Evolutionary conservation across 371 early-diverging fungal genomes (phyloP).

Genomic region (Mucor circinelloides): DNA sequence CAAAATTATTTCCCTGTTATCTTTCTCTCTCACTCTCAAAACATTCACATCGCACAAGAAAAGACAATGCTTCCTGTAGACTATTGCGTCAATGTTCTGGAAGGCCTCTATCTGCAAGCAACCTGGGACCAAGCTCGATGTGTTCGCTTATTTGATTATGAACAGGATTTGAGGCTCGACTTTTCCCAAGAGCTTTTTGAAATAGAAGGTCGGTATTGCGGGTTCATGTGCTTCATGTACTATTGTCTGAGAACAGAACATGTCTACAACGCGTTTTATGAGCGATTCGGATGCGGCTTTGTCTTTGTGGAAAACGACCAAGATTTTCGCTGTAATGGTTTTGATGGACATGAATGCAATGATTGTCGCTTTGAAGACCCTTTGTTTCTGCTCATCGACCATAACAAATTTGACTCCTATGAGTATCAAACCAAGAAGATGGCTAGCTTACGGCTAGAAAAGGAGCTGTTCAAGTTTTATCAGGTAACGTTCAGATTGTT

Average conservation of each 20-base stretch:
- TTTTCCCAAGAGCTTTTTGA: neutral
- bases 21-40: neutral
- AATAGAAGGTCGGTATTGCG: neutral
- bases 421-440: neutral
- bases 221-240: neutral
- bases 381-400: neutral
- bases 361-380: neutral
- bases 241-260: neutral
- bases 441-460: neutral
- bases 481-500: neutral
- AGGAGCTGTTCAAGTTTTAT: neutral
- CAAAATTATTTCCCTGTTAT: neutral
- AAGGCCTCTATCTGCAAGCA: neutral
- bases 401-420: neutral
- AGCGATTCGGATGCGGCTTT: neutral
- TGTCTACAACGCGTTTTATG: neutral
- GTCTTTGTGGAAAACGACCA: neutral
- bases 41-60: neutral
- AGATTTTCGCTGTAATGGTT: neutral
- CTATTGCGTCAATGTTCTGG: neutral
- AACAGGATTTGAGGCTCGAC: neutral
- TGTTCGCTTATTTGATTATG: neutral
- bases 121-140: neutral
- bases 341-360: neutral
- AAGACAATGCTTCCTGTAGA: neutral